Percentiles rank a stretch among this genome's conserved stretches.
phyloP scores from a whole-genome alignment of 192 early-diverging fungal species.

The Chytriomyces confervae region DNA sequence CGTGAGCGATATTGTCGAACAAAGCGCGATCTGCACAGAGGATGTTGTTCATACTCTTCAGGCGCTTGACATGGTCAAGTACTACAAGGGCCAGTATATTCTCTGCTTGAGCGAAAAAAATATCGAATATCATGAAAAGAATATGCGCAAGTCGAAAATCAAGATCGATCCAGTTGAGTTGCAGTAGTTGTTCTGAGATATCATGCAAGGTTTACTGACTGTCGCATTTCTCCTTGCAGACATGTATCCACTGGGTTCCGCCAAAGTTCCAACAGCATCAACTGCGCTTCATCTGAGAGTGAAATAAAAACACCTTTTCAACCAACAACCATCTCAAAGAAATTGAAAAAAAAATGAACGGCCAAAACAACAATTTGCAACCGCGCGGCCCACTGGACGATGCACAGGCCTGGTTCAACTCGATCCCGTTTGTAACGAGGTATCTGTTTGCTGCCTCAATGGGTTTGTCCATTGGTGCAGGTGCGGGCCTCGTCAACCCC shows the following conservation, averaged over 20 bases:
- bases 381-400: slow-evolving; percentile 53
- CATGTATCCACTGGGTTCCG: slow-evolving; percentile 53
- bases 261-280: slow-evolving; percentile 58
- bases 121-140: slow-evolving; percentile 79
- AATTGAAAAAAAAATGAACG: neutral
- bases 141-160: slow-evolving; percentile 76
- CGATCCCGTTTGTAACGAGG: slow-evolving; percentile 67
- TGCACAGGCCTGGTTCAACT: slow-evolving; percentile 53
- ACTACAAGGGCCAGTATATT: slow-evolving; percentile 88
- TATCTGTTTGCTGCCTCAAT: slow-evolving; percentile 57
- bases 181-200: slow-evolving; percentile 60
- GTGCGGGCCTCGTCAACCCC: slow-evolving; percentile 47
- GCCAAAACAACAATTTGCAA: slow-evolving; percentile 26
- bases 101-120: slow-evolving; percentile 88
- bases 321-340: neutral
- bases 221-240: slow-evolving; percentile 8
- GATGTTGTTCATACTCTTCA: slow-evolving; percentile 94
- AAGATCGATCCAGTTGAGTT: slow-evolving; percentile 71
- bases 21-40: slow-evolving; percentile 84
- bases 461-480: slow-evolving; percentile 49
- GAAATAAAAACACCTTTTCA: neutral
- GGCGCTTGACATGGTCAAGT: slow-evolving; percentile 85
- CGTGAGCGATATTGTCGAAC: slow-evolving; percentile 85
- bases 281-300: slow-evolving; percentile 45
- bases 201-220: neutral